These are phyloP conservation scores for Boechera divaricarpa DNA, from an alignment of 345 rosid genomes.

Conservation along the genomic window DNA sequence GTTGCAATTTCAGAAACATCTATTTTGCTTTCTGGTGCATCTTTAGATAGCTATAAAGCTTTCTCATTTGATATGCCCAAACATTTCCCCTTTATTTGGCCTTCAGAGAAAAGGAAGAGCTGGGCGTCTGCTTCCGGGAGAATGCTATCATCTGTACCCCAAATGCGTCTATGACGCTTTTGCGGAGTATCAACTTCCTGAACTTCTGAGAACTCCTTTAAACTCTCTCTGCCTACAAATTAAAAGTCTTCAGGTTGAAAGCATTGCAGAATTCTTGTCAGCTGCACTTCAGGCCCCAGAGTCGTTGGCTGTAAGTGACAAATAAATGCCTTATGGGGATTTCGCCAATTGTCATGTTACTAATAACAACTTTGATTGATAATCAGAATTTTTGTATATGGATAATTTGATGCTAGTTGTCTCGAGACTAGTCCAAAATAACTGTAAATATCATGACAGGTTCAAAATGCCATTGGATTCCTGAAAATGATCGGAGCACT, in stretches of 20 bases:
- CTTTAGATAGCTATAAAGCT: slow-evolving; percentile 15
- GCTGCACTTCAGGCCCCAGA: slow-evolving; percentile 96
- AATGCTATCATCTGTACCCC: slow-evolving; percentile 94
- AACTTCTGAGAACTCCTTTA: slow-evolving; percentile 96
- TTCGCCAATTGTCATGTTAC: background rate
- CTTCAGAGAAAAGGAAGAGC: slow-evolving; percentile 96
- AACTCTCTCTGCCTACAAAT: slow-evolving; percentile 99
- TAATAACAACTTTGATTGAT: background rate
- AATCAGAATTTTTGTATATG: background rate
- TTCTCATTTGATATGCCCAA: slow-evolving; percentile 6
- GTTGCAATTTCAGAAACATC: slow-evolving; percentile 23
- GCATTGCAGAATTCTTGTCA: slow-evolving; percentile 91
- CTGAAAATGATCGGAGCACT: slow-evolving; percentile 92
- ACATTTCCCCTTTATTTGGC: slow-evolving; percentile 22
- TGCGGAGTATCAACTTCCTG: slow-evolving; percentile 97
- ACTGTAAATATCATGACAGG: slow-evolving; percentile 54
- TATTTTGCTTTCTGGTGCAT: slow-evolving; percentile 14
- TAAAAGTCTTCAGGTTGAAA: slow-evolving; percentile 87
- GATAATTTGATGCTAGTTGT: slow-evolving; percentile 4
- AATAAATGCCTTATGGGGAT: slow-evolving; percentile 4
- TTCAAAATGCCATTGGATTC: slow-evolving; percentile 91
- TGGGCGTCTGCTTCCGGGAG: slow-evolving; percentile 96
- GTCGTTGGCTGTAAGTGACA: slow-evolving; percentile 79
- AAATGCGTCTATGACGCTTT: slow-evolving; percentile 92
- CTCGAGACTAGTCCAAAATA: background rate